These are phyloP conservation scores for Aspergillus kassunensis DNA, from an alignment of 495 filamentous ascomycete genomes.

Conservation along the genomic window DNA sequence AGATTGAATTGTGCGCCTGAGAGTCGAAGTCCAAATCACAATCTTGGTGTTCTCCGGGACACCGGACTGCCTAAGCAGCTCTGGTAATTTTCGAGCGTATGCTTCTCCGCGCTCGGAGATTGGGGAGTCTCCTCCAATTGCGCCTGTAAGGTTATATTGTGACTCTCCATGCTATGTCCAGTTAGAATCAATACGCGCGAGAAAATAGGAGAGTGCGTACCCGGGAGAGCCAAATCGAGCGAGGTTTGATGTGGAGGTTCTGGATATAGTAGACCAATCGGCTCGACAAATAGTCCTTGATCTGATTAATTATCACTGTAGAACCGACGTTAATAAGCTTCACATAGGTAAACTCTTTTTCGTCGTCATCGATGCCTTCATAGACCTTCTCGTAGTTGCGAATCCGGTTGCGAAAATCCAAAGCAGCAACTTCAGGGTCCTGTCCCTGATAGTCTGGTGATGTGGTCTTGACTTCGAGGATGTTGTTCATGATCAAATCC, in stretches of 20 bases:
- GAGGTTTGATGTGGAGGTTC: conserved; percentile 96
- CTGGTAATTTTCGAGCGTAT: conserved; percentile 78
- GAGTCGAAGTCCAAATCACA: conserved; percentile 95
- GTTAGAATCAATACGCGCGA: conserved; percentile 1
- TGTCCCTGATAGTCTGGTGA: conserved; percentile 92
- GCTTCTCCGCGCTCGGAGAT: conserved; percentile 82
- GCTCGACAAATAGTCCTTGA: conserved; percentile 93
- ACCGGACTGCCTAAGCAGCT: conserved; percentile 69
- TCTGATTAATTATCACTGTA: conserved; percentile 94
- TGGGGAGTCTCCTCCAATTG: conserved; percentile 86
- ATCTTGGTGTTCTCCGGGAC: conserved; percentile 75
- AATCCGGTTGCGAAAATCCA: conserved; percentile 91
- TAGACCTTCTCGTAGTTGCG: conserved; percentile 96
- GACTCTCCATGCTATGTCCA: conserved; percentile 81
- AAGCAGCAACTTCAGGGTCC: conserved; percentile 83
- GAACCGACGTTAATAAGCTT: conserved; percentile 96
- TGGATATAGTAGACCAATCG: conserved; percentile 96
- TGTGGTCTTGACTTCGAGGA: conserved; percentile 94
- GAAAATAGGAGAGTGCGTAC: conserved; percentile 49
- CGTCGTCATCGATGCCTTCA: conserved; percentile 82
- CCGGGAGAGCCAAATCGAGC: conserved; percentile 93
- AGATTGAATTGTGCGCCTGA: conserved; percentile 88
- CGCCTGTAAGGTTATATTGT: conserved; percentile 78
- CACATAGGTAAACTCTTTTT: conserved; percentile 82
- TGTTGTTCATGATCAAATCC: conserved; percentile 92